A percentile compares a stretch with the other conserved stretches of the same genome.
These are phyloP conservation scores for Jatropha multifida DNA, from an alignment of 441 rosid species.

Conservation along the genomic window DNA sequence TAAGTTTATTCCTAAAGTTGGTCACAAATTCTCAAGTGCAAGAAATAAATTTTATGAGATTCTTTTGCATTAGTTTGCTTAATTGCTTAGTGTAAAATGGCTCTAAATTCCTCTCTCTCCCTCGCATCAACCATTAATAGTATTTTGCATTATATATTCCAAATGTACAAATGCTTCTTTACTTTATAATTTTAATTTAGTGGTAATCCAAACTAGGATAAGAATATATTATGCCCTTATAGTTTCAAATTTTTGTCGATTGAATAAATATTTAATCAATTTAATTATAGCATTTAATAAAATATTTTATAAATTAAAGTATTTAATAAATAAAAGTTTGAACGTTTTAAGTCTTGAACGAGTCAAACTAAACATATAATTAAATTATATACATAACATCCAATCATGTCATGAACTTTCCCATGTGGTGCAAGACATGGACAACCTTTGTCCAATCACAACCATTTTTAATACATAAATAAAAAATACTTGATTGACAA, in stretches of 20 bases:
- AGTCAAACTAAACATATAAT: background rate
- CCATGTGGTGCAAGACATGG: background rate
- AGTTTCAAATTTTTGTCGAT: too few species aligned
- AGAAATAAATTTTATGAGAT: background rate
- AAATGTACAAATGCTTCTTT: too few species aligned
- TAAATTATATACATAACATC: background rate
- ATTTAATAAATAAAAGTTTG: too few species aligned
- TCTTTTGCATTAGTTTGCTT: background rate
- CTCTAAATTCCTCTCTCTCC: background rate
- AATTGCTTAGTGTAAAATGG: background rate
- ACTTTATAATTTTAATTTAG: too few species aligned
- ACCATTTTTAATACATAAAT: background rate
- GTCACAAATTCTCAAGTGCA: background rate
- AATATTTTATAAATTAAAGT: too few species aligned
- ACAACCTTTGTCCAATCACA: background rate
- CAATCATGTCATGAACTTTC: background rate
- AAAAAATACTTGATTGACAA: too few species aligned
- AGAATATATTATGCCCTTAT: too few species aligned
- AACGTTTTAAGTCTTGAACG: too few species aligned
- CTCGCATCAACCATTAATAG: background rate
- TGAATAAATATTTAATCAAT: too few species aligned
- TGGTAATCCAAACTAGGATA: too few species aligned
- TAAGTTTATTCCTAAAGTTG: background rate
- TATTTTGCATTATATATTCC: background rate
- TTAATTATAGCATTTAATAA: too few species aligned